Base-by-base conservation (phyloP, 257 asterid genomes). In the Nicotiana tomentosiformis region DNA sequence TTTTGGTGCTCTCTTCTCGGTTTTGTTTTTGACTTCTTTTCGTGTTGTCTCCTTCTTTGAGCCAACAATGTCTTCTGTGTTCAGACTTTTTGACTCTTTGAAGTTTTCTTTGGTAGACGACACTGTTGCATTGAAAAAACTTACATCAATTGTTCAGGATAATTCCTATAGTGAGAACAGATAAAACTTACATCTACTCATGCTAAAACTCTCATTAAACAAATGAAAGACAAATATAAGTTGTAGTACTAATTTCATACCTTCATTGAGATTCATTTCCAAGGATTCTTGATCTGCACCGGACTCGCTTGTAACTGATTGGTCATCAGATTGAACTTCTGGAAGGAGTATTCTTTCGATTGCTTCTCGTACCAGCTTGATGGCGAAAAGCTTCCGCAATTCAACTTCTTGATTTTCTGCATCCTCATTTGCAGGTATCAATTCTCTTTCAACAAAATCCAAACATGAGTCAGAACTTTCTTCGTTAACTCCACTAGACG, bases 271-370 rank as follows among this genome's bases (percentile, higher is more conserved):
- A 84, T 85, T 85, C 56, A 56, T 87, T 83, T 87, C 89, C 5
- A 78, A 23, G 82, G 82, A 37, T 86, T 90, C 93, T 37, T 88
- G 82, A 57, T 87, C 91, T 64, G 90, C 87, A 76, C 88, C 66
- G 80, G 64, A 77, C 62, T 94, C 97, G 78, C 93, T 88, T 30
- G 93, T 72, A 20, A 85, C 49, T 20, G 98, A 93, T 85, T 88
- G 97, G 82, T 82, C 91, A 82, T 96, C 97, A 35, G 97, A 90
- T 43, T 93, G 98, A 85, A 96, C 91, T 83, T 94, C 98, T 8
- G 99, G 97, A 77, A 96, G 97, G 83, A 96, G 99, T 88, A 96
- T 91, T 91, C 91, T 96, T 91, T 96, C 99, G 32, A 96, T 91
- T 10, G 98, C 98, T 87, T 96, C 97, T 53, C 98, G 88, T 6